These are phyloP conservation scores for Exserohilum turcica DNA, from an alignment of 2,329 filamentous ascomycete genomes.

Conservation along the genomic window DNA sequence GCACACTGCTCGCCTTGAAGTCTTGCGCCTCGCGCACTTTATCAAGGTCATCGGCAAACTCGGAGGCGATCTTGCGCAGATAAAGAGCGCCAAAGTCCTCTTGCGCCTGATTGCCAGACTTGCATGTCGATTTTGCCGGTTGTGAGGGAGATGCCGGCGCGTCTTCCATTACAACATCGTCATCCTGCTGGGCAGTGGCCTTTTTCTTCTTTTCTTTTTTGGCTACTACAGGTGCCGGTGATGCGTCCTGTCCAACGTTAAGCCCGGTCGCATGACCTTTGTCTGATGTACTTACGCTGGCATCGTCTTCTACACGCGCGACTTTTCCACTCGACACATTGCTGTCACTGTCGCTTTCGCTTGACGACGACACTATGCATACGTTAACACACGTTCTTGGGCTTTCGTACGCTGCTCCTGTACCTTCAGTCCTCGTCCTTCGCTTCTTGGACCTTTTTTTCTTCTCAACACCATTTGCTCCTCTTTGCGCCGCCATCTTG, in stretches of 20 bases:
- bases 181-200: conserved; percentile 10
- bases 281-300: neutral
- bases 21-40: conserved; percentile 71
- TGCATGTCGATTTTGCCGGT: conserved; percentile 7
- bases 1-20: conserved; percentile 67
- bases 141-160: conserved; percentile 10
- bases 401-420: neutral
- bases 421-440: conserved; percentile 39
- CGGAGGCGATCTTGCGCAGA: conserved; percentile 69
- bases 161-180: conserved; percentile 29
- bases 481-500: conserved; percentile 32
- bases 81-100: conserved; percentile 67
- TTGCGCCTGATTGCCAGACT: conserved; percentile 6
- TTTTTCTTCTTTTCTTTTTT: conserved; percentile 26
- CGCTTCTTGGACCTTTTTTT: conserved; percentile 38
- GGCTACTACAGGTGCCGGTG: conserved; percentile 6
- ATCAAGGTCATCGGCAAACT: conserved; percentile 76
- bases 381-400: conserved; percentile 12
- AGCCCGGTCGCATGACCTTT: neutral
- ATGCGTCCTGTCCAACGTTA: conserved; percentile 5
- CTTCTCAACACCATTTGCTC: conserved; percentile 25
- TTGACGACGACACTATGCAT: conserved; percentile 35
- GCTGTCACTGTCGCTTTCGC: conserved; percentile 42
- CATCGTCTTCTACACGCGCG: conserved; percentile 2
- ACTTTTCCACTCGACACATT: conserved; percentile 22